A percentile compares a stretch with the other conserved stretches of the same genome.
phyloP scores from a whole-genome alignment of 148 eudicot species.

The Heliamphora exappendiculata region DNA sequence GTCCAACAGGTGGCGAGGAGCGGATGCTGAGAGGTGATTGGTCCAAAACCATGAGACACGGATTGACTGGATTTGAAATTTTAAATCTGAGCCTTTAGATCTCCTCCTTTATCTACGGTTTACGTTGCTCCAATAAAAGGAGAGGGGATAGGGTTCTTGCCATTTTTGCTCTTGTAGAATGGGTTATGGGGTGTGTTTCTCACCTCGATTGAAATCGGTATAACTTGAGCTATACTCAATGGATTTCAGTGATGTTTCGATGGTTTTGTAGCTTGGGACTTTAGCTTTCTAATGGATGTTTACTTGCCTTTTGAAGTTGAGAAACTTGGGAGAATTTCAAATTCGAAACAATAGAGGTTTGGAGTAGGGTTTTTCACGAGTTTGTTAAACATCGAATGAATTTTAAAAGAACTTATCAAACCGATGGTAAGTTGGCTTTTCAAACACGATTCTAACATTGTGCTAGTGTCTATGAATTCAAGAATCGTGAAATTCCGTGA shows the following conservation, averaged over 20 bases:
- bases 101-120: constrained; percentile 9
- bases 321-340: constrained; percentile 5
- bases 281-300: constrained; percentile 13
- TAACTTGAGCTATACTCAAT: constrained; percentile 2
- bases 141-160: background rate
- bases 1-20: background rate
- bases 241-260: background rate
- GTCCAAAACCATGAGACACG: constrained; percentile 7
- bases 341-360: background rate
- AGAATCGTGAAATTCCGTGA: background rate
- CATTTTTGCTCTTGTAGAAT: background rate
- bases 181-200: constrained; percentile 17
- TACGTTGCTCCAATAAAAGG: background rate
- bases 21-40: constrained; percentile 12
- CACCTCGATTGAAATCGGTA: constrained; percentile 9
- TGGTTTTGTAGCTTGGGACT: constrained; percentile 6
- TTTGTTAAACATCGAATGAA: background rate
- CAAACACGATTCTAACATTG: background rate
- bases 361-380: constrained; percentile 3
- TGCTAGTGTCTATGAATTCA: background rate
- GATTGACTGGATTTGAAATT: background rate
- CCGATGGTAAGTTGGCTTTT: background rate
- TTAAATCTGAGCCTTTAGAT: constrained; percentile 16
- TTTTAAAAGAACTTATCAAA: background rate
- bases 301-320: background rate